Base-by-base conservation (phyloP, 441 rosid species). In the Breynia disticha region DNA sequence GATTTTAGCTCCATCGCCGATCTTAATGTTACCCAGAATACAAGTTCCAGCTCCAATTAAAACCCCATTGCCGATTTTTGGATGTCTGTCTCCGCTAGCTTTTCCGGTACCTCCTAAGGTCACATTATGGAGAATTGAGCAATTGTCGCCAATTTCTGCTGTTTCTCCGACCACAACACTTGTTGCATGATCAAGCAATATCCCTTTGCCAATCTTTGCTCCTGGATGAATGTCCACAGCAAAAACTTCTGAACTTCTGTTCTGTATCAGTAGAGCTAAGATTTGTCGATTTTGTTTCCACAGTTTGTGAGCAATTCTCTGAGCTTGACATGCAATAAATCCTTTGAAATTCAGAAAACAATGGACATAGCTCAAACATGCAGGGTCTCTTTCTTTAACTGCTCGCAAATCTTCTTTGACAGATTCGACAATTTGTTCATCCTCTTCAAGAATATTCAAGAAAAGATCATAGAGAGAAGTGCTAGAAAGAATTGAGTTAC, bases 71-170 rank as follows among this genome's bases (percentile, higher is more conserved):
- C 95, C 97, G 15, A 89, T 86, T 75, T 86, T 89, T 0, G 95
- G 95, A 57, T 90, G 97, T 62, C 97, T 60, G n/a, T 86, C 95
- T 0, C 97, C 94, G 10, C 72, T 47, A 24, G 46, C 62, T 67
- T 90, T 90, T 8, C 97, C 97, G 0, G 95, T 90, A 8, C 94
- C 95, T 14, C 97, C 97, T 11, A 86, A 67, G 1, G 97, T 90
- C 60, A 90, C 95, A 32, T 80, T 79, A 46, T 86, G 97, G 55
- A 90, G 65, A 57, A 90, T 90, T 41, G 97, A 84, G 21, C 84
- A 95, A 45, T 90, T 69, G 62, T 84, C 72, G 3, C 95, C 95
- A 2, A 90, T 68, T 61, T 84, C 97, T 1, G 97, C 89, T 0
- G 97, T 90, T 63, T 90, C 97, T 16, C 94, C 95, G 10, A 84